Evolutionary conservation across 2,329 filamentous ascomycete genomes (phyloP), one percentile per base, ranked within the genome.

Genomic region (Cordyceps javanica): DNA sequence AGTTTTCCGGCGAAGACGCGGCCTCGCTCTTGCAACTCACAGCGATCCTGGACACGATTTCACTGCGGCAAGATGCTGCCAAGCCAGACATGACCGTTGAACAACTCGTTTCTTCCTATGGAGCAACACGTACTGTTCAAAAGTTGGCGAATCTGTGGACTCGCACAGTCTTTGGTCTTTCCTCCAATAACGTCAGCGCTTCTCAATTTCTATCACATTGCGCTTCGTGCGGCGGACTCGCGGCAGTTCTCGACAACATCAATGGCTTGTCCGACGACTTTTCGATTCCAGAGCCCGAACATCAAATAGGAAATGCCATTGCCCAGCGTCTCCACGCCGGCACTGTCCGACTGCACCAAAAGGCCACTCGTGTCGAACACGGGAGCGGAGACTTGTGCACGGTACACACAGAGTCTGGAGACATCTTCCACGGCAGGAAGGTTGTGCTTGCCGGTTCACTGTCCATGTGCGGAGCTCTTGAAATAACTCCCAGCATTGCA

Each of bases 141-240:
- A 56, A 53, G 5, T 21, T 66, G 25, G 64, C 59, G 14, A 59
- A 62, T 23, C 36, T 60, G n/a, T 68, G 67, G 66, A 63, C 66
- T 6, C 62, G 61, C 13, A 57, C 58, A 8, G 61, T 67, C 50
- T 64, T 69, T 30, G 67, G 67, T 34, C 51, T 63, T 5, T 62
- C 57, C 1, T 60, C 62, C 14, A 8, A 48, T 25, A 52, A 61
- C 5, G 60, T 67, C 44, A 59, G 60, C 46, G 64, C 62, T 8
- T 48, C 64, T 2, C 60, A 58, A 38, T 66, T 66, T 34, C 58
- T 67, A 3, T 55, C 62, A 14, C 56, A 65, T 57, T 65, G 63
- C 59, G 63, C 64, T 23, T 61, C 59, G n/a, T 60, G 60, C 25
- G 64, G 63, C 28, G 65, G 63, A 9, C 60, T 67, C 19, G 32